These are phyloP conservation scores for Sarocladiaceae sp. DNA, from an alignment of 2,329 filamentous ascomycete species.

Conservation along the genomic window DNA sequence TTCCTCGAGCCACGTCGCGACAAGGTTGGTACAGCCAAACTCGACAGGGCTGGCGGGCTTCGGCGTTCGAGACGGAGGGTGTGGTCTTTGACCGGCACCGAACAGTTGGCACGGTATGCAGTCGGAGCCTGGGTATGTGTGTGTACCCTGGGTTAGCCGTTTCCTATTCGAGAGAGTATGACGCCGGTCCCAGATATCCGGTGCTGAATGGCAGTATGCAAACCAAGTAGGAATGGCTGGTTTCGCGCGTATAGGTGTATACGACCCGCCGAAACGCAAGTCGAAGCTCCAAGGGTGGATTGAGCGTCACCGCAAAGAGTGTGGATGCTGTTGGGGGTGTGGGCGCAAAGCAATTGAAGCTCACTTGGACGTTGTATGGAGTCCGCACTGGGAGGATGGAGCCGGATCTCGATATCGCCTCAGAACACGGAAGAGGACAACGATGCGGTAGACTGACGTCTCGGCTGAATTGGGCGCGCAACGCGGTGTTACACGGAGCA, in stretches of 20 bases:
- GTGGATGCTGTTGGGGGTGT: background rate
- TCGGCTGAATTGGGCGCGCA: background rate
- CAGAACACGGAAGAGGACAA: background rate
- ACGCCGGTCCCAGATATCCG: background rate
- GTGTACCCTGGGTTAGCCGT: background rate
- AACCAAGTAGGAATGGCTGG: background rate
- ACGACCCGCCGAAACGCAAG: conserved; percentile 3
- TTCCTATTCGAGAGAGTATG: background rate
- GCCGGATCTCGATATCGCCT: background rate
- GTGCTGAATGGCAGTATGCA: background rate
- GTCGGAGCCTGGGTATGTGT: background rate
- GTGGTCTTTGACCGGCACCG: background rate
- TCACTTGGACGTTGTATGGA: background rate
- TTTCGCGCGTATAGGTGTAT: background rate
- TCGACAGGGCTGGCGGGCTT: conserved; percentile 13
- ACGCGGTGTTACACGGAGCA: conserved; percentile 7
- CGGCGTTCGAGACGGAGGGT: conserved; percentile 13
- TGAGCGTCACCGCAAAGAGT: background rate
- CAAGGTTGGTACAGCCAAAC: conserved; percentile 21
- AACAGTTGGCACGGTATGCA: conserved; percentile 5
- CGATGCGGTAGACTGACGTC: background rate
- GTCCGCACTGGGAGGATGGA: conserved; percentile 1
- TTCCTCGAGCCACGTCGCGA: conserved; percentile 53
- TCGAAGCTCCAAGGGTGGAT: conserved; percentile 5
- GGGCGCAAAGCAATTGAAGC: conserved; percentile 2